Evolutionary conservation across 2,329 filamentous ascomycete genomes (phyloP).

Genomic region (Pleoardoris graminearum): DNA sequence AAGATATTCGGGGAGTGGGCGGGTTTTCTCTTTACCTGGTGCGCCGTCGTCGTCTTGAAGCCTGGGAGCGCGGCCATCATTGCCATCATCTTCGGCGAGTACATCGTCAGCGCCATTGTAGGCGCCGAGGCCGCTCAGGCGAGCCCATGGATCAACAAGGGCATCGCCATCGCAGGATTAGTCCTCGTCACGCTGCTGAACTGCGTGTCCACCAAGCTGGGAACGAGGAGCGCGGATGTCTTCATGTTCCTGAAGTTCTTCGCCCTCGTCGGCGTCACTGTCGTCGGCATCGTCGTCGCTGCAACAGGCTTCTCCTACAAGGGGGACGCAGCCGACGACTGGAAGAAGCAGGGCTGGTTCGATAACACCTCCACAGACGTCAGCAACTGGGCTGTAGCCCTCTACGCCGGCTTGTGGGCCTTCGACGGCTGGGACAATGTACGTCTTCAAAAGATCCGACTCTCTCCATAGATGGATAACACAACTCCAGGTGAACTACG

Average conservation of each 20-base stretch:
- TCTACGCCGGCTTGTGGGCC: conserved; percentile 96
- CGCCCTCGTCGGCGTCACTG: conserved; percentile 80
- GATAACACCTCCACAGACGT: conserved; percentile 77
- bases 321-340: conserved; percentile 76
- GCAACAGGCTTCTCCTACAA: conserved; percentile 79
- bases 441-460: conserved; percentile 46
- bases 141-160: conserved; percentile 88
- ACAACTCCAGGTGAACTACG: conserved; percentile 80
- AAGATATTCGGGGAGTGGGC: conserved; percentile 95
- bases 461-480: neutral
- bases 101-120: conserved; percentile 84
- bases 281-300: conserved; percentile 88
- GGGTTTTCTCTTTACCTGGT: conserved; percentile 96
- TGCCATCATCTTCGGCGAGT: conserved; percentile 97
- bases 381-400: conserved; percentile 86
- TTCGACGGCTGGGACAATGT: conserved; percentile 99
- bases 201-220: conserved; percentile 85
- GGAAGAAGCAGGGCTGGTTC: conserved; percentile 89
- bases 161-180: conserved; percentile 77
- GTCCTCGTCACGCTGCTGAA: conserved; percentile 80
- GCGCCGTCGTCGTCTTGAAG: conserved; percentile 89
- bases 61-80: conserved; percentile 93
- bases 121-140: conserved; percentile 82
- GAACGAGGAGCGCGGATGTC: conserved; percentile 82
- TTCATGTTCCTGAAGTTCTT: conserved; percentile 98